Conservation (phyloP, 2,329 filamentous ascomycete genomes). For the Gnomoniopsis smithogilvyi region DNA sequence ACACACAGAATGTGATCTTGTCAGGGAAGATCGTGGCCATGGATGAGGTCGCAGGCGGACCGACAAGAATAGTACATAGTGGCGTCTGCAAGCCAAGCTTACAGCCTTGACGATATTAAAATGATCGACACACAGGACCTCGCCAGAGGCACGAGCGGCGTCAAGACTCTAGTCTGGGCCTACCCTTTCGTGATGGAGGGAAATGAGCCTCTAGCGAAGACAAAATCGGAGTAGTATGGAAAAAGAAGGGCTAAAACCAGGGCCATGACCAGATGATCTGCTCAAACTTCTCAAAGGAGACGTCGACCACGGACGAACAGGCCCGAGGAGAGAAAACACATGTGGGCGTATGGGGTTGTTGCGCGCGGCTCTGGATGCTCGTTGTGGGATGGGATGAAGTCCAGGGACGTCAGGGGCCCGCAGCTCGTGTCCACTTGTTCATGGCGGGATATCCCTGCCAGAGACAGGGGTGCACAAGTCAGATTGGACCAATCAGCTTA, state of each 20-base stretch:
- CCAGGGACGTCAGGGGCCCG: neutral
- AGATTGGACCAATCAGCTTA: neutral
- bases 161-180: too few relatives aligned
- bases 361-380: constrained; percentile 3
- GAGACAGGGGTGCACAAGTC: neutral
- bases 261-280: neutral
- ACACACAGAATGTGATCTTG: neutral
- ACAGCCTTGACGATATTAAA: neutral
- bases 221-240: neutral
- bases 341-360: neutral
- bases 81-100: constrained; percentile 4
- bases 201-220: neutral
- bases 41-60: neutral
- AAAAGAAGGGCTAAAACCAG: neutral
- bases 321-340: neutral
- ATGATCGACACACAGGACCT: neutral
- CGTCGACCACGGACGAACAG: neutral
- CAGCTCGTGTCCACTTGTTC: constrained; percentile 6
- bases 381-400: neutral
- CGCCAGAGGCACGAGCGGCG: too few relatives aligned
- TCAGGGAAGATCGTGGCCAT: neutral
- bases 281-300: neutral
- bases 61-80: constrained; percentile 17
- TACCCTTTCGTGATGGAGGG: neutral
- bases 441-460: neutral